Evolutionary conservation across 2,329 filamentous ascomycete genomes (phyloP), one percentile per base, ranked within the genome.

Genomic region (Juglanconis oblonga): DNA sequence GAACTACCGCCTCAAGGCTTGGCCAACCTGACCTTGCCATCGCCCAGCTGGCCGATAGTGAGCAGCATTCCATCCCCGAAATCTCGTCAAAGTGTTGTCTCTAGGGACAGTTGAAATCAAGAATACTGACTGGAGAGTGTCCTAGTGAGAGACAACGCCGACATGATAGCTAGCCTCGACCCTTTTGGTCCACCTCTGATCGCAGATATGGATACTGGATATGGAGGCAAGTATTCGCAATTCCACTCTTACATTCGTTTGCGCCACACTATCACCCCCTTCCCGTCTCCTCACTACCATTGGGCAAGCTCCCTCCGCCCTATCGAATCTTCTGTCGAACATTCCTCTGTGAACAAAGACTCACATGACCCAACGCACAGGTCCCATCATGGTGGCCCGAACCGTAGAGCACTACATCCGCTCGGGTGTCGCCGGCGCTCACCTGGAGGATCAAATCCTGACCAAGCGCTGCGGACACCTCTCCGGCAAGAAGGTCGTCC

Each of bases 11-110:
- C 61, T 88, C 86, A 0, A 75, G 79, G 33, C 79, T 89, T 0
- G 86, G 87, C 35, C 79, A 81, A 74, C 80, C 87, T 2, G 87
- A 89, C 67, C 79, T 89, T 4, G 86, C 85, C 47, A 74, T 83
- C 52, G 79, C 78, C 52, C 77, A 78, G 6, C 67, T 82, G 13
- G 76, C 79, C 56, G 80, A 83, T 62, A 83, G 45, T 48, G 45
- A 48, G 45, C 33, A 6, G 4, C 6, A 10, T 11, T 29, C 31
- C 24, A 31, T 31, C 45, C 8, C 24, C 45, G 17, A 17, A 29
- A 17, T n/a, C n/a, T 8, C n/a, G n/a, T 13, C n/a, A 17, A 17
- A 44, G 42, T 6, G 3, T 24, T 24, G 24, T 24, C 24, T 24
- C 2, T 24, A 24, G 11, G n/a, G 14, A 17, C 11, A 44, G 24